Evolutionary conservation across 2,329 filamentous ascomycete species (phyloP).

Genomic region (Botrytis elliptica): DNA sequence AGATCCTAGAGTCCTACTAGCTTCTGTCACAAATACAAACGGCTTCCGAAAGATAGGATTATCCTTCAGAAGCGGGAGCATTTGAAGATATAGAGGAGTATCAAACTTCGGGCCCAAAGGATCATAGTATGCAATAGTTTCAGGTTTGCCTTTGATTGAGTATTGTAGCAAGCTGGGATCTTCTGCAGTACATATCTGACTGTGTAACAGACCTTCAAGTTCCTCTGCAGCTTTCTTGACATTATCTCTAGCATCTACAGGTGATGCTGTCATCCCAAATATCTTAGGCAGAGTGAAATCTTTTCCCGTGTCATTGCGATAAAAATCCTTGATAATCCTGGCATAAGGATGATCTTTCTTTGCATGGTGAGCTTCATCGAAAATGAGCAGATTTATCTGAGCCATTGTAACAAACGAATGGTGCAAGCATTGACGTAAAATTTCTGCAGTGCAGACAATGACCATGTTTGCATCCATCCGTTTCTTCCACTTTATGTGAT

Average conservation of each 20-base stretch:
- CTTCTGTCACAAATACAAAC: conserved; percentile 52
- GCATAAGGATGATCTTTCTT: conserved; percentile 94
- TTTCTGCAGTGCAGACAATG: conserved; percentile 88
- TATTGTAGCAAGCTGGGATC: conserved; percentile 59
- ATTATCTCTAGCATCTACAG: conserved; percentile 79
- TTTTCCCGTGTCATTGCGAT: conserved; percentile 48
- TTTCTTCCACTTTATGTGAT: conserved; percentile 57
- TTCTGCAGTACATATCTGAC: conserved; percentile 75
- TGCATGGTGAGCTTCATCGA: conserved; percentile 94
- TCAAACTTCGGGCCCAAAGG: conserved; percentile 51
- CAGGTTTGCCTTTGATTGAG: conserved; percentile 58
- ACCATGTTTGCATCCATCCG: conserved; percentile 68
- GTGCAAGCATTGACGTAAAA: conserved; percentile 74
- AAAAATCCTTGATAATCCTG: conserved; percentile 85
- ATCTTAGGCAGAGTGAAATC: conserved; percentile 64
- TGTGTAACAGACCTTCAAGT: conserved; percentile 75
- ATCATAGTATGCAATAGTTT: conserved; percentile 55
- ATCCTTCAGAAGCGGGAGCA: conserved; percentile 52
- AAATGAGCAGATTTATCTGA: conserved; percentile 85
- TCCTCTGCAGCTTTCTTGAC: conserved; percentile 67
- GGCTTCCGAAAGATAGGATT: conserved; percentile 45
- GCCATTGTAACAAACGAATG: conserved; percentile 78
- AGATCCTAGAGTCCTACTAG: conserved; percentile 66
- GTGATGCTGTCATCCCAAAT: conserved; percentile 96
- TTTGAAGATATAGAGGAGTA: conserved; percentile 61